A percentile compares a stretch with the other conserved stretches of the same genome.
phyloP scores from a whole-genome alignment of 768 basidiomycete genomes.

The Hygrocybe coccinea region DNA sequence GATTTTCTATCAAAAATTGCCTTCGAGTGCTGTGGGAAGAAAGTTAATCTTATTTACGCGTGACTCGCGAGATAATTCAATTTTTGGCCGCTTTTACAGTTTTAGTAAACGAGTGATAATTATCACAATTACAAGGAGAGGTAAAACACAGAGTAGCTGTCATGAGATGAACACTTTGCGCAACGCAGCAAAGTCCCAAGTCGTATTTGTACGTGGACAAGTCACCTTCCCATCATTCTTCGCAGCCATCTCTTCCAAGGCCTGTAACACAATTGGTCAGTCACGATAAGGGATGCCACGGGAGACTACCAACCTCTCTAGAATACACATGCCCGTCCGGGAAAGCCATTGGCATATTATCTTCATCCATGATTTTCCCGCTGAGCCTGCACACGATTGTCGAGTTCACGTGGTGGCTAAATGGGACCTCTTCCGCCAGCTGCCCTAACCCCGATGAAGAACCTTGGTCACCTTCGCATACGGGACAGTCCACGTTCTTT shows the following conservation, averaged over 20 bases:
- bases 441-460: slow-evolving; percentile 51
- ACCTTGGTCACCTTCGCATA: slow-evolving; percentile 63
- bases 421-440: slow-evolving; percentile 82
- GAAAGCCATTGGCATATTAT: slow-evolving; percentile 89
- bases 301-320: slow-evolving; percentile 58
- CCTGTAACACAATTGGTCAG: slow-evolving; percentile 40
- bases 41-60: no score
- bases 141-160: slow-evolving; percentile 10
- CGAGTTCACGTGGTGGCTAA: slow-evolving; percentile 91
- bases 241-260: slow-evolving; percentile 80
- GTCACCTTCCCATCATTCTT: slow-evolving; percentile 75
- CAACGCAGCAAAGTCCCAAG: slow-evolving; percentile 59
- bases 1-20: no score
- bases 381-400: slow-evolving; percentile 90
- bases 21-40: no score
- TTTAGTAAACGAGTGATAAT: no score
- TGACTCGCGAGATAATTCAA: no score
- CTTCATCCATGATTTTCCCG: slow-evolving; percentile 92
- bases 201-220: slow-evolving; percentile 70
- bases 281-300: slow-evolving; percentile 14
- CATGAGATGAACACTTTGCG: slow-evolving; percentile 90
- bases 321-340: slow-evolving; percentile 92
- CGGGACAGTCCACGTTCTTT: slow-evolving; percentile 84
- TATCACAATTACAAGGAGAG: not conserved
- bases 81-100: no score